These are phyloP conservation scores for Adansonia grandidieri DNA, from an alignment of 441 rosid species.

Conservation along the genomic window DNA sequence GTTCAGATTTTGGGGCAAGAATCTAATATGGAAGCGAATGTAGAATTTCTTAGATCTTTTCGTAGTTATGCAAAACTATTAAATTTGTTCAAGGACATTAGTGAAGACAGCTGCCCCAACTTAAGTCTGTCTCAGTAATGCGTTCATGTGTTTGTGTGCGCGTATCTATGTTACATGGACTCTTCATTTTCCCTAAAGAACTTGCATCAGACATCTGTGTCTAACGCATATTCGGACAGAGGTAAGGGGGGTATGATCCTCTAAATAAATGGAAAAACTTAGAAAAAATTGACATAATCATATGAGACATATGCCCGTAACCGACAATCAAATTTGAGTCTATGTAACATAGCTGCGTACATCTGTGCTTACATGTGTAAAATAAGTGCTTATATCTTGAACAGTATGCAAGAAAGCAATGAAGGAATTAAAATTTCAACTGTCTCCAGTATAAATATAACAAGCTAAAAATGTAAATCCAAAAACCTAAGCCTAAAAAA, in stretches of 20 bases:
- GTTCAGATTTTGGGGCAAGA: neutral
- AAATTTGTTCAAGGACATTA: neutral
- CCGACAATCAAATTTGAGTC: too few species aligned
- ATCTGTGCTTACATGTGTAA: neutral
- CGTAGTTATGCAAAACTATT: neutral
- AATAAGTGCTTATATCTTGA: neutral
- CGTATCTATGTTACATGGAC: too few species aligned
- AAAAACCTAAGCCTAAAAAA: neutral
- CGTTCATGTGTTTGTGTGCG: neutral
- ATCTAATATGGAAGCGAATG: neutral
- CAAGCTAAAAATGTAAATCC: neutral
- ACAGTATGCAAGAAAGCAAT: neutral
- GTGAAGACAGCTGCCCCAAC: neutral
- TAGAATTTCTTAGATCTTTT: neutral
- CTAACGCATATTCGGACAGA: too few species aligned
- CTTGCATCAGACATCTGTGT: too few species aligned
- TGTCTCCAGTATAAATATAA: neutral
- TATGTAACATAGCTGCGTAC: too few species aligned
- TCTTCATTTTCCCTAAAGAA: too few species aligned
- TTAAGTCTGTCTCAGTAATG: neutral
- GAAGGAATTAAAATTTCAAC: neutral
- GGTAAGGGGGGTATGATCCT: too few species aligned
- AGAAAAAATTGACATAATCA: too few species aligned
- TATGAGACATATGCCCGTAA: too few species aligned
- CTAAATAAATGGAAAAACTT: too few species aligned